Evolutionary conservation across 805 yeast genomes (phyloP).

Genomic region (Saccharomycopsis sp.): DNA sequence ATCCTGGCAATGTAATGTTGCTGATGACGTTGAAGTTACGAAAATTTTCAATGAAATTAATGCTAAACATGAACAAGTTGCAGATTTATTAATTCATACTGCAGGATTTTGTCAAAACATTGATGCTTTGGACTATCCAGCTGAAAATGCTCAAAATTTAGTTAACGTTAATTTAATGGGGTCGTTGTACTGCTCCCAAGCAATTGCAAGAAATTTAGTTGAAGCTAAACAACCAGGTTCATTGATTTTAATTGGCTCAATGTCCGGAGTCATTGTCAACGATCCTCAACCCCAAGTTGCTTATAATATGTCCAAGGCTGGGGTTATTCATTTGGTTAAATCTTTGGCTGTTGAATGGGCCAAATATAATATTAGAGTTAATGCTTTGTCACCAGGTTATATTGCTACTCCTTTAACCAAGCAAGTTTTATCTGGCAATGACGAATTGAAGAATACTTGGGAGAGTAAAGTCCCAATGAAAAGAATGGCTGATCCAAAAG

Average conservation of each 20-base stretch:
- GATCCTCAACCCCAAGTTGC: conserved; percentile 68
- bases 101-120: conserved; percentile 66
- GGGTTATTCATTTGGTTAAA: conserved; percentile 57
- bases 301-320: conserved; percentile 70
- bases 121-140: conserved; percentile 64
- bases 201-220: conserved; percentile 61
- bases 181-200: conserved; percentile 57
- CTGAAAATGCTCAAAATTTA: conserved; percentile 54
- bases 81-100: conserved; percentile 51
- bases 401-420: conserved; percentile 64
- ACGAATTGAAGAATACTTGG: conserved; percentile 51
- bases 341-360: conserved; percentile 76
- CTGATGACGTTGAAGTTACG: conserved; percentile 45
- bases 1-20: conserved; percentile 59
- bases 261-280: conserved; percentile 66
- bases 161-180: conserved; percentile 63
- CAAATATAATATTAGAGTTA: conserved; percentile 50
- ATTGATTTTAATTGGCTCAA: conserved; percentile 57
- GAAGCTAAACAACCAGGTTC: conserved; percentile 49
- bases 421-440: conserved; percentile 39
- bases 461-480: conserved; percentile 58
- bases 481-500: conserved; percentile 66
- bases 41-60: conserved; percentile 46
- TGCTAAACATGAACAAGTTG: conserved; percentile 45
- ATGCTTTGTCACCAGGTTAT: conserved; percentile 64